These are phyloP conservation scores for Hirschioporus abietinus DNA, from an alignment of 768 basidiomycete genomes.

Conservation along the genomic window DNA sequence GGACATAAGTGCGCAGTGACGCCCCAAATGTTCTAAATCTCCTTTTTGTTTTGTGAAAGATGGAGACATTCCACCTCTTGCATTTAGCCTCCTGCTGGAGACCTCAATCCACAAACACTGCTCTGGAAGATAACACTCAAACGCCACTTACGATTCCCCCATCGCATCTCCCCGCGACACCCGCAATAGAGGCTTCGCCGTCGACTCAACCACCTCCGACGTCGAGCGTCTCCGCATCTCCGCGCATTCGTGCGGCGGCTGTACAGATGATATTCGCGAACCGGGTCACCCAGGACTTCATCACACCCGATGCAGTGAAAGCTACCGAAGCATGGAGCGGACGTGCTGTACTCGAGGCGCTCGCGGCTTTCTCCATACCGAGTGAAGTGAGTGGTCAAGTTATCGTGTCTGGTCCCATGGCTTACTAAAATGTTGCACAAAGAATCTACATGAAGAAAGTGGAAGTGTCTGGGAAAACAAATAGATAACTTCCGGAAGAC, in stretches of 20 bases:
- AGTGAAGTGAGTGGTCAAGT: constrained; percentile 38
- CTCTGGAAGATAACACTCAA: constrained; percentile 22
- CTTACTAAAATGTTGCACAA: constrained; percentile 8
- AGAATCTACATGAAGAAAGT: constrained; percentile 41
- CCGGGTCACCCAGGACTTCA: constrained; percentile 65
- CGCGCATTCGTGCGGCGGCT: constrained; percentile 66
- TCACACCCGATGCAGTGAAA: constrained; percentile 60
- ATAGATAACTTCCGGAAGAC: background rate
- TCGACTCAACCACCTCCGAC: constrained; percentile 16
- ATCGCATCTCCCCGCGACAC: constrained; percentile 6
- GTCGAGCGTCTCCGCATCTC: constrained; percentile 6
- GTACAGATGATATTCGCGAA: constrained; percentile 82
- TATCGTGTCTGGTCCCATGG: constrained; percentile 9
- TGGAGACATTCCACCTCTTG: constrained; percentile 81
- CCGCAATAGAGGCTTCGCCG: constrained; percentile 2
- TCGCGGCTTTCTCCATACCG: constrained; percentile 42
- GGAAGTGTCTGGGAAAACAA: constrained; percentile 52
- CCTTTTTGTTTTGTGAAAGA: constrained; percentile 36
- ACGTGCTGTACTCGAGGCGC: constrained; percentile 53
- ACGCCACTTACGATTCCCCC: constrained; percentile 2
- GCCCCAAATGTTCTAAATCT: background rate
- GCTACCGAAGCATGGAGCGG: constrained; percentile 59
- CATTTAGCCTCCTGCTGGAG: constrained; percentile 74
- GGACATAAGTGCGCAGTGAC: background rate
- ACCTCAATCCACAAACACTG: constrained; percentile 16